phyloP scores from a whole-genome alignment of 1,139 yeast genomes.

The Lodderomyces margitis region DNA sequence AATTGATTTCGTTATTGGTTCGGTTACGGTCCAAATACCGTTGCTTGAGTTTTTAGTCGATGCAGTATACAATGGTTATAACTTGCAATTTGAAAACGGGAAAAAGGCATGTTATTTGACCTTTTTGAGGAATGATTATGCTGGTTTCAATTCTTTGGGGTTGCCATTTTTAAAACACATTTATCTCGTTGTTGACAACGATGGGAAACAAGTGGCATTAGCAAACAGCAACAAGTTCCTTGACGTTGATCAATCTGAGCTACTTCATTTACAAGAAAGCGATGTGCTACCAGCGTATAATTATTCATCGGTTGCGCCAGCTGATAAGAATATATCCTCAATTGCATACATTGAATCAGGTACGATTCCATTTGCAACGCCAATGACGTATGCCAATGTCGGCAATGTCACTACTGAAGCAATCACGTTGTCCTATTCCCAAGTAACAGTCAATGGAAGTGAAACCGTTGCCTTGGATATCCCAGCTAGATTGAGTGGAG shows the following conservation, averaged over 20 bases:
- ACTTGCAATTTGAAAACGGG: slow-evolving; percentile 53
- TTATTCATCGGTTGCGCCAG: neutral
- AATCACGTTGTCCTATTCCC: slow-evolving; percentile 14
- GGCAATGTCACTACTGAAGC: neutral
- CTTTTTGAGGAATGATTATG: slow-evolving; percentile 47
- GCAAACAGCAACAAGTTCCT: slow-evolving; percentile 22
- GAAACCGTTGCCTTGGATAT: slow-evolving; percentile 21
- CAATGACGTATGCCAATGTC: slow-evolving; percentile 5
- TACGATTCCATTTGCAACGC: slow-evolving; percentile 39
- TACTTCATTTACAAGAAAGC: neutral
- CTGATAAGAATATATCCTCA: slow-evolving; percentile 13
- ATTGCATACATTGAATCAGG: slow-evolving; percentile 31
- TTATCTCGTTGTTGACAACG: slow-evolving; percentile 69
- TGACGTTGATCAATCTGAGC: slow-evolving; percentile 8
- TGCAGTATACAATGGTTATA: slow-evolving; percentile 28
- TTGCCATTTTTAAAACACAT: slow-evolving; percentile 54
- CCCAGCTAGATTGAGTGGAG: slow-evolving; percentile 38
- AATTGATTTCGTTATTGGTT: slow-evolving; percentile 53
- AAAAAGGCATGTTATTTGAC: slow-evolving; percentile 59
- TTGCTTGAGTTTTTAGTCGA: slow-evolving; percentile 47
- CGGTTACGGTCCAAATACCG: slow-evolving; percentile 51
- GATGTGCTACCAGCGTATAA: neutral
- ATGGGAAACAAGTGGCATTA: slow-evolving; percentile 55
- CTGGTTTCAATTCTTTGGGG: slow-evolving; percentile 63
- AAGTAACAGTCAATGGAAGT: slow-evolving; percentile 13